Evolutionary conservation across 164 flowering plant species (phyloP).

Genomic region (Piper longum): DNA sequence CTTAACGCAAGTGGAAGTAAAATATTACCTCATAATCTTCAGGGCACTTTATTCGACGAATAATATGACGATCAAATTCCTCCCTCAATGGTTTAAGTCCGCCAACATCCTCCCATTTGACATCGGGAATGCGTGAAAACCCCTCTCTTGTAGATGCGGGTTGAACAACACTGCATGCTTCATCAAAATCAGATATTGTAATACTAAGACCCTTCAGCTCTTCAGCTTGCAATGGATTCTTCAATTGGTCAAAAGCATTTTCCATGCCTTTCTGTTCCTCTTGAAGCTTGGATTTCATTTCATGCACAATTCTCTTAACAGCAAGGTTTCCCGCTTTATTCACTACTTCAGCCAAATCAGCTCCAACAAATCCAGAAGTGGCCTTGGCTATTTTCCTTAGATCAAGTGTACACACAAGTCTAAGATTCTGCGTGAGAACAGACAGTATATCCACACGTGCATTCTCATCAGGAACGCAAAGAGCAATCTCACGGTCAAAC

Average conservation of each 20-base stretch:
- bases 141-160: slow-evolving; percentile 91
- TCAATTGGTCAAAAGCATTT: slow-evolving; percentile 44
- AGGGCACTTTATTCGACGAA: slow-evolving; percentile 54
- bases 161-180: slow-evolving; percentile 68
- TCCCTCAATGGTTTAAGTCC: slow-evolving; percentile 58
- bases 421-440: slow-evolving; percentile 42
- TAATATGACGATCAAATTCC: slow-evolving; percentile 56
- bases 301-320: slow-evolving; percentile 46
- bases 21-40: slow-evolving; percentile 47
- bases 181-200: slow-evolving; percentile 87
- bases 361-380: slow-evolving; percentile 92
- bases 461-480: slow-evolving; percentile 77
- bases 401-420: slow-evolving; percentile 66
- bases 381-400: slow-evolving; percentile 51
- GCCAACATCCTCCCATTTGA: slow-evolving; percentile 94
- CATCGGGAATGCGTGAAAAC: slow-evolving; percentile 70
- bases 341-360: slow-evolving; percentile 61
- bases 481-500: slow-evolving; percentile 70
- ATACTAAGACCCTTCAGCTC: slow-evolving; percentile 65
- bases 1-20: background rate
- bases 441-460: slow-evolving; percentile 69
- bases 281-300: slow-evolving; percentile 34
- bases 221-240: slow-evolving; percentile 45
- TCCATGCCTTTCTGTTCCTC: slow-evolving; percentile 12
- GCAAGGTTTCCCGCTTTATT: slow-evolving; percentile 81